Conservation (phyloP, 2,329 filamentous ascomycete genomes). For the Colletotrichum theobromicola region DNA sequence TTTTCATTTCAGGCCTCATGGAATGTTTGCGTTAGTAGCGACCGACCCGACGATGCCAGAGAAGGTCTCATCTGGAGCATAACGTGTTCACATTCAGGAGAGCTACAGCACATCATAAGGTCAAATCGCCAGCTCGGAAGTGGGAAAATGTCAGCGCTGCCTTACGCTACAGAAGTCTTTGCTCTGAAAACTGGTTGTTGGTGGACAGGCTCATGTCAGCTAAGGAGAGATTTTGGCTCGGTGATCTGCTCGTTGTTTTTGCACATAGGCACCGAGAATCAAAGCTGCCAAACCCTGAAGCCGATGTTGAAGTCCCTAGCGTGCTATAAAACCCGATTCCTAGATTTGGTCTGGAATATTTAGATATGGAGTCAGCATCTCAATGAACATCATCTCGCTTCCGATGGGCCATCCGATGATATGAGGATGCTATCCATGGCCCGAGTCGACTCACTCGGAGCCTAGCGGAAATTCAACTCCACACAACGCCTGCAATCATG, state of each 20-base stretch:
- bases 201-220: neutral
- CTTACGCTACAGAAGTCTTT: neutral
- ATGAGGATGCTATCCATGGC: neutral
- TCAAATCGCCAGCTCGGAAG: neutral
- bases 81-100: neutral
- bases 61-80: neutral
- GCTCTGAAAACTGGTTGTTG: neutral
- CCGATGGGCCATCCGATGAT: neutral
- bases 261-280: neutral
- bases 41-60: neutral
- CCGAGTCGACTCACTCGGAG: neutral
- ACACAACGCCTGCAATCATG: neutral
- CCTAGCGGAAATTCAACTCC: neutral
- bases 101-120: neutral
- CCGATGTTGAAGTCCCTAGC: neutral
- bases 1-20: neutral
- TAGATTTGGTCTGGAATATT: neutral
- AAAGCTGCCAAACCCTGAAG: neutral
- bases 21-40: neutral
- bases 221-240: neutral
- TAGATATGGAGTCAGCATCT: neutral
- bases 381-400: neutral
- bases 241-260: neutral
- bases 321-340: neutral
- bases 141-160: neutral